Conservation (phyloP, 2,329 filamentous ascomycete genomes). For the Aspergillus glaucus region DNA sequence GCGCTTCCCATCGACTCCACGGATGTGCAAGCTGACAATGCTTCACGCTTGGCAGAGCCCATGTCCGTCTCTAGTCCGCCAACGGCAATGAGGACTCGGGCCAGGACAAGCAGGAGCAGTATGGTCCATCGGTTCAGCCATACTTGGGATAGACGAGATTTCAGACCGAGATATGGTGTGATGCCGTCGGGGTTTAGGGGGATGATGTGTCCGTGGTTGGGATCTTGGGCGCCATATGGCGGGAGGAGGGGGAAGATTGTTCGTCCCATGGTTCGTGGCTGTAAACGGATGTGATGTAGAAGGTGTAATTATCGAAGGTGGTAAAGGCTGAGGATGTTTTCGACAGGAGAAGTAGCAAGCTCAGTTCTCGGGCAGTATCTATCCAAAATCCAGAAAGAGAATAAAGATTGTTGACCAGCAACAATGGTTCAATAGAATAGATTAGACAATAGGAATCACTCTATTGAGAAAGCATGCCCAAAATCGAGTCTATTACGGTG, state of each 20-base stretch:
- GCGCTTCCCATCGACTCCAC: slow-evolving; percentile 90
- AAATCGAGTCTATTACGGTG: slow-evolving; percentile 10
- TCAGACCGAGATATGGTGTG: slow-evolving; percentile 88
- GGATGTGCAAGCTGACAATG: slow-evolving; percentile 80
- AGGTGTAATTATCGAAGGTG: neutral
- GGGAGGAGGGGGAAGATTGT: slow-evolving; percentile 35
- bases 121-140: slow-evolving; percentile 98
- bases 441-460: neutral
- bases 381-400: slow-evolving; percentile 1
- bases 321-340: neutral
- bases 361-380: neutral
- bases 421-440: slow-evolving; percentile 4
- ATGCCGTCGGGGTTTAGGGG: slow-evolving; percentile 60
- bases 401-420: slow-evolving; percentile 13
- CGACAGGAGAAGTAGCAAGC: neutral
- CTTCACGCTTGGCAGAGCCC: slow-evolving; percentile 68
- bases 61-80: slow-evolving; percentile 67
- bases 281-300: slow-evolving; percentile 21
- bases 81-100: slow-evolving; percentile 71
- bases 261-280: slow-evolving; percentile 15
- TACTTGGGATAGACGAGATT: slow-evolving; percentile 83
- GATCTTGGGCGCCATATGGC: slow-evolving; percentile 36
- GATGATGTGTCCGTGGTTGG: slow-evolving; percentile 51
- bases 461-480: slow-evolving; percentile 11
- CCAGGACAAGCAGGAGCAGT: slow-evolving; percentile 76